These are phyloP conservation scores for Sphagnum magellanicum DNA, from an alignment of 228 moss, liverwort and hornwort genomes.

Conservation along the genomic window DNA sequence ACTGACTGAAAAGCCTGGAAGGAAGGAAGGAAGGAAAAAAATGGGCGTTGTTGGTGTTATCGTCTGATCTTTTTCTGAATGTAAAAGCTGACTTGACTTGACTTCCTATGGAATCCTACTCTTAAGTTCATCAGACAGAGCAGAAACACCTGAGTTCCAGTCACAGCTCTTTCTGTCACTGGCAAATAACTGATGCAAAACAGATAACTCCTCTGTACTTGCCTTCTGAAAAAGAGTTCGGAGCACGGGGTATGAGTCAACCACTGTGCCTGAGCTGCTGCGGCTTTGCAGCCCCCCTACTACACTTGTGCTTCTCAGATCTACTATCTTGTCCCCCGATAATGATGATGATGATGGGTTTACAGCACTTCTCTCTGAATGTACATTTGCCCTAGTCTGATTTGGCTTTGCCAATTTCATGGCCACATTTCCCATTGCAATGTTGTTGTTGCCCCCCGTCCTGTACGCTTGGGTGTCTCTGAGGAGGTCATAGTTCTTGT, in stretches of 20 bases:
- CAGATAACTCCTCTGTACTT: constrained; percentile 50
- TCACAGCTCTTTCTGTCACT: constrained; percentile 55
- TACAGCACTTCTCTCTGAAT: constrained; percentile 24
- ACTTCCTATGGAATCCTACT: constrained; percentile 10
- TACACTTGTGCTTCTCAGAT: constrained; percentile 17
- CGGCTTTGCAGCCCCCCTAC: constrained; percentile 2
- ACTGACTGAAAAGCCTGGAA: too few relatives aligned
- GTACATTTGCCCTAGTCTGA: constrained; percentile 30
- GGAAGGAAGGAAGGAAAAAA: too few relatives aligned
- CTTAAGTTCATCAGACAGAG: constrained; percentile 61
- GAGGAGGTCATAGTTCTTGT: constrained; percentile 6
- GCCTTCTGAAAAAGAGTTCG: constrained; percentile 67
- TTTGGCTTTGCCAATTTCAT: constrained; percentile 21
- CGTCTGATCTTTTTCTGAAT: too few relatives aligned
- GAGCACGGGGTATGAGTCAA: constrained; percentile 31
- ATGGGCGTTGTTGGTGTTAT: too few relatives aligned
- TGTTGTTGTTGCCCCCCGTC: too few relatives aligned
- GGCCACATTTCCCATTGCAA: constrained; percentile 3
- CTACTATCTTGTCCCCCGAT: constrained; percentile 16
- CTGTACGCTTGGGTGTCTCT: background rate
- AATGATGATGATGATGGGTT: constrained; percentile 5
- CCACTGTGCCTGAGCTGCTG: too few relatives aligned
- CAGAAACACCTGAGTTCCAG: constrained; percentile 59
- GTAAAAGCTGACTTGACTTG: too few relatives aligned
- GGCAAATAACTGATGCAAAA: constrained; percentile 54